phyloP scores from a whole-genome alignment of 1,284 basidiomycete genomes.

The Rhodotorula sp. region DNA sequence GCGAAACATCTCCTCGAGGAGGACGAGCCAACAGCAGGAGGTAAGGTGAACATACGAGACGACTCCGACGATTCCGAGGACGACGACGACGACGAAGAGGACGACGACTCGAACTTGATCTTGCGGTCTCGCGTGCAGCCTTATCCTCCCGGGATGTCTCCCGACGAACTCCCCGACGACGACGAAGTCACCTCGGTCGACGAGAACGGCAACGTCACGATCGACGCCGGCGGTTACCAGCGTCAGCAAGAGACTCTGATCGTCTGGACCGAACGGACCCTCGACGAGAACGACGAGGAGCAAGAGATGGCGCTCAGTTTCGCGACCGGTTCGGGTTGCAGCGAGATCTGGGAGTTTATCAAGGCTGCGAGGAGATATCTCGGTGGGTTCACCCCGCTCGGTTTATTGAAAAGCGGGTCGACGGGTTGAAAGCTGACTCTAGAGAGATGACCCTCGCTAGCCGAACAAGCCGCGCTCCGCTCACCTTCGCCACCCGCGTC shows the following conservation, averaged over 20 bases:
- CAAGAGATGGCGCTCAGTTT: slow-evolving; percentile 96
- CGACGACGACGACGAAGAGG: background rate
- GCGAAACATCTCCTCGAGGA: no score
- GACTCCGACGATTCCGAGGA: background rate
- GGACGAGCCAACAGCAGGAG: background rate
- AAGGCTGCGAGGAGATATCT: slow-evolving; percentile 47
- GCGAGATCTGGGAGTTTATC: slow-evolving; percentile 97
- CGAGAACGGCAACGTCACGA: slow-evolving; percentile 54
- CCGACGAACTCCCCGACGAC: slow-evolving; percentile 44
- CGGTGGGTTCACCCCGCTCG: slow-evolving; percentile 10
- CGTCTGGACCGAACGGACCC: slow-evolving; percentile 81
- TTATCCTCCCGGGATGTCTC: slow-evolving; percentile 29
- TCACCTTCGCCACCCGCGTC: slow-evolving; percentile 33
- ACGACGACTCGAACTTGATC: slow-evolving; percentile 19
- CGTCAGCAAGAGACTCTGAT: slow-evolving; percentile 97
- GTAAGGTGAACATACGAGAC: background rate
- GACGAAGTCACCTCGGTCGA: slow-evolving; percentile 40
- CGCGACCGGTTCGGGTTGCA: slow-evolving; percentile 92
- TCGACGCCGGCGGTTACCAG: slow-evolving; percentile 79
- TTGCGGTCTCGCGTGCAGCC: slow-evolving; percentile 31
- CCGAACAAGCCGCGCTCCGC: slow-evolving; percentile 37
- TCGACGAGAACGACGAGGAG: slow-evolving; percentile 64
- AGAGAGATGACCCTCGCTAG: slow-evolving; percentile 33
- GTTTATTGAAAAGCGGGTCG: no score
- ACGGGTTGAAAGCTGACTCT: background rate